Evolutionary conservation across 768 basidiomycete genomes (phyloP).

Genomic region (Amanita muscaria): DNA sequence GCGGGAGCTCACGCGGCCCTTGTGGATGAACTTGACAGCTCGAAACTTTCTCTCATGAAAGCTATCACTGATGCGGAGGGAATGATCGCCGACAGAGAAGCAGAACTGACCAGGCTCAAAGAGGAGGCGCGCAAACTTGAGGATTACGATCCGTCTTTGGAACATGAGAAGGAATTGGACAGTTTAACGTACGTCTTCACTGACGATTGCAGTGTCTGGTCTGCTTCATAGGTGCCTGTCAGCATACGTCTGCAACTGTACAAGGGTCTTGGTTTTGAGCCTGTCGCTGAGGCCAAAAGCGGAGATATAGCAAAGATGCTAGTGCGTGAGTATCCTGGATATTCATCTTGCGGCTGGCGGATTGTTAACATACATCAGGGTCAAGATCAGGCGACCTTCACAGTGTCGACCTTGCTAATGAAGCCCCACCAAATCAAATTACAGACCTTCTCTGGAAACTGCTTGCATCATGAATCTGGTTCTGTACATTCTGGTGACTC

Average conservation of each 20-base stretch:
- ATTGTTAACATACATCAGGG: conserved; percentile 27
- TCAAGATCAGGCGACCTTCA: conserved; percentile 40
- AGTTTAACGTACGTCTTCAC: conserved; percentile 48
- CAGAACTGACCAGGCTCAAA: conserved; percentile 59
- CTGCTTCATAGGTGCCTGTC: conserved; percentile 3
- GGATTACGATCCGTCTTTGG: conserved; percentile 60
- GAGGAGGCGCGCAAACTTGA: conserved; percentile 55
- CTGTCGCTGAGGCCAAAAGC: conserved; percentile 46
- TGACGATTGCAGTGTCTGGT: no score
- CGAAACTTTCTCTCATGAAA: conserved; percentile 58
- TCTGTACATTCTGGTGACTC: no score
- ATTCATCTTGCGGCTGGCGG: background rate
- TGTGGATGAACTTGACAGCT: conserved; percentile 58
- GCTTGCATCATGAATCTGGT: conserved; percentile 28
- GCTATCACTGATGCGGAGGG: conserved; percentile 68
- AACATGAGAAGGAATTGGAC: conserved; percentile 63
- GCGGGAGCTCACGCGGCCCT: conserved; percentile 49
- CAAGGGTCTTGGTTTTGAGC: conserved; percentile 65
- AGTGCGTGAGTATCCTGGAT: conserved; percentile 42
- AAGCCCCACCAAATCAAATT: conserved; percentile 27
- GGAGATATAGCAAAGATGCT: conserved; percentile 52
- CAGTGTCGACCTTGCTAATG: conserved; percentile 27
- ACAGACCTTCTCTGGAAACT: conserved; percentile 37
- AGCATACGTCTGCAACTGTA: conserved; percentile 64
- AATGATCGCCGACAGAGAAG: conserved; percentile 56